Base-by-base conservation (phyloP, 2,329 filamentous ascomycete genomes). In the Thermothelomyces thermophilus region DNA sequence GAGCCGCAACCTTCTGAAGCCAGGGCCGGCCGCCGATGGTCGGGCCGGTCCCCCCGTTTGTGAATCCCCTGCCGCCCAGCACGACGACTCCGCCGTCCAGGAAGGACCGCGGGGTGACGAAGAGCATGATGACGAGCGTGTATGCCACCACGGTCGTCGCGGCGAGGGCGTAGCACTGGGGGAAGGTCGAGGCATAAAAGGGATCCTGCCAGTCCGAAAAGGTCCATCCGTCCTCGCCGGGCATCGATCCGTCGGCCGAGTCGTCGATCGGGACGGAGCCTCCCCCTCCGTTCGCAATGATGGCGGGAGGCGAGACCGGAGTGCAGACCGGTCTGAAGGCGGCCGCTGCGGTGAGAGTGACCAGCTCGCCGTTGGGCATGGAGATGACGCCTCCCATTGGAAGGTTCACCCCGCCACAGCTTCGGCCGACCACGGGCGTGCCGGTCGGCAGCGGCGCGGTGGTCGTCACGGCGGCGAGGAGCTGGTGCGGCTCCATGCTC, bases 51-150 rank as follows among this genome's bases (percentile, higher is more conserved):
- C 87, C 87, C 45, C 87, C 84, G 63, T 86, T 87, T 42, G 90
- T 94, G 68, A 95, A 90, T 51, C 90, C 88, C 63, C 87, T 82
- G 22, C 86, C 77, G 37, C 87, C 86, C 42, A 94, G 73, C 51
- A 93, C 84, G 39, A 91, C 87, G 41, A 87, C 82, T 19, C 89
- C 88, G 47, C 89, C 89, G 51, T 94, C 83, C 55, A 95, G 83
- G 66, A 93, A 95, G 3, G 93, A 95, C 45, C 91, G 83, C n/a
- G 91, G 91, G 0, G 90, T 95, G 60, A 96, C 90, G 63, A 95
- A 81, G 33, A 97, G 82, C 79, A 96, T 94, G 56, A 95, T 87
- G 59, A 96, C 85, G 41, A 97, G 80, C 64, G 94, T 86, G 70
- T 94, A 97, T 42, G 90, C 86, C 43, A 95, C 84, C 48, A 95